Percentiles rank a stretch among this genome's conserved stretches.
These are phyloP conservation scores for Fraxinus nigra DNA, from an alignment of 305 asterid genomes.

Conservation along the genomic window DNA sequence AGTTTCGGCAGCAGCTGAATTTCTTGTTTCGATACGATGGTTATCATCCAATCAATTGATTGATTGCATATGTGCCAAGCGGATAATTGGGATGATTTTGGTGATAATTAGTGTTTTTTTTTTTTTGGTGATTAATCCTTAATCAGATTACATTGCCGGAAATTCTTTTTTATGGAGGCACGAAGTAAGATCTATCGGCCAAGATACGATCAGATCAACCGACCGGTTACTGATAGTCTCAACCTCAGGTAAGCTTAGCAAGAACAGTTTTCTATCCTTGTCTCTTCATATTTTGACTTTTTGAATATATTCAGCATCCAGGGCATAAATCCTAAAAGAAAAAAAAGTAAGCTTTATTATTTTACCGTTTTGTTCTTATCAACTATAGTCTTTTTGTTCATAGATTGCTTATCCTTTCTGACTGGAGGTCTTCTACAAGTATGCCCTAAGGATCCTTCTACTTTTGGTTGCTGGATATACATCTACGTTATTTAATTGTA, in stretches of 20 bases:
- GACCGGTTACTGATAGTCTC: conserved; percentile 15
- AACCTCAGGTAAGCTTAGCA: conserved; percentile 47
- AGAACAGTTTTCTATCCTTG: not conserved
- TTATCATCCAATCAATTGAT: not conserved
- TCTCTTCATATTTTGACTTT: not conserved
- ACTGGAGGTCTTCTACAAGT: not conserved
- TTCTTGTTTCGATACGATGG: not conserved
- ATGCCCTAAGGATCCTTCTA: not conserved
- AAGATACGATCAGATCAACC: conserved; percentile 28
- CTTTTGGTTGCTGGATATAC: not conserved
- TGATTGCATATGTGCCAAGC: not conserved
- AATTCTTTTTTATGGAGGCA: conserved; percentile 48
- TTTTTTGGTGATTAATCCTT: conserved; percentile 5
- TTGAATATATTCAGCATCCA: not conserved
- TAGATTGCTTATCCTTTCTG: not conserved
- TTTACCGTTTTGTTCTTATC: not conserved
- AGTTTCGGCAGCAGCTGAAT: not conserved
- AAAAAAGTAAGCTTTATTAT: not conserved
- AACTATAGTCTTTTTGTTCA: not conserved
- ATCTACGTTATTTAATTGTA: not conserved
- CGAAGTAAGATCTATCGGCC: conserved; percentile 39
- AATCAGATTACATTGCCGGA: conserved; percentile 29
- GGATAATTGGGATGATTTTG: not conserved
- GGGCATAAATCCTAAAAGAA: not conserved
- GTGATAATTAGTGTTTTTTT: conserved; percentile 15